Percentiles rank a stretch among this genome's conserved stretches.
Conservation (phyloP, 2,329 filamentous ascomycete species). For the Plectosphaerella sp. region DNA sequence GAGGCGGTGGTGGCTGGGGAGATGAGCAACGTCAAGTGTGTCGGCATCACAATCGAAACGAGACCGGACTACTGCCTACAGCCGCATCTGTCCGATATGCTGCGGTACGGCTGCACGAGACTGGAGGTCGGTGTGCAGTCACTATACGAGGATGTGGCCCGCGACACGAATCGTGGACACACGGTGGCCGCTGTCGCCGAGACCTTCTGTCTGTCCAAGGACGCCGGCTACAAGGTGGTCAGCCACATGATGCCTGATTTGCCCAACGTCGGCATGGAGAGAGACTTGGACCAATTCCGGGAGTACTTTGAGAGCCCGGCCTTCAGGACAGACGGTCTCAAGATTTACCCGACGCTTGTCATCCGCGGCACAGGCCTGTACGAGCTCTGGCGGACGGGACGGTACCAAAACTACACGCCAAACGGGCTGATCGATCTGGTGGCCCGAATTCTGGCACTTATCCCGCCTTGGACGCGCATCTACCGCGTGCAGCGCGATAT, state of each 20-base stretch:
- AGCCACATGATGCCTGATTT: constrained; percentile 99
- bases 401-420: constrained; percentile 98
- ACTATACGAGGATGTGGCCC: constrained; percentile 95
- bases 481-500: constrained; percentile 98
- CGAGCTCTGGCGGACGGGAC: constrained; percentile 92
- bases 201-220: constrained; percentile 95
- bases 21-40: constrained; percentile 96
- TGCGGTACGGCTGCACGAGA: constrained; percentile 94
- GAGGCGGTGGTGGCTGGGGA: constrained; percentile 92
- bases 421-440: constrained; percentile 95
- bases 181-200: constrained; percentile 94
- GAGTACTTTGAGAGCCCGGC: constrained; percentile 97
- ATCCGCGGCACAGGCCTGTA: constrained; percentile 96
- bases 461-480: constrained; percentile 97
- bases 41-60: constrained; percentile 98
- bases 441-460: constrained; percentile 88
- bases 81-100: constrained; percentile 91
- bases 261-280: constrained; percentile 97
- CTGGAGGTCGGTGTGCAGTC: constrained; percentile 95
- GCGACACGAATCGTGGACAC: constrained; percentile 94
- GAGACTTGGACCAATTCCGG: constrained; percentile 91
- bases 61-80: constrained; percentile 94
- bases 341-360: constrained; percentile 96
- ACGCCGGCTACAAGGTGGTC: constrained; percentile 97
- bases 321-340: constrained; percentile 93